Base-by-base conservation (phyloP, 1,139 yeast species). In the Casaregolazyma suthepensis region DNA sequence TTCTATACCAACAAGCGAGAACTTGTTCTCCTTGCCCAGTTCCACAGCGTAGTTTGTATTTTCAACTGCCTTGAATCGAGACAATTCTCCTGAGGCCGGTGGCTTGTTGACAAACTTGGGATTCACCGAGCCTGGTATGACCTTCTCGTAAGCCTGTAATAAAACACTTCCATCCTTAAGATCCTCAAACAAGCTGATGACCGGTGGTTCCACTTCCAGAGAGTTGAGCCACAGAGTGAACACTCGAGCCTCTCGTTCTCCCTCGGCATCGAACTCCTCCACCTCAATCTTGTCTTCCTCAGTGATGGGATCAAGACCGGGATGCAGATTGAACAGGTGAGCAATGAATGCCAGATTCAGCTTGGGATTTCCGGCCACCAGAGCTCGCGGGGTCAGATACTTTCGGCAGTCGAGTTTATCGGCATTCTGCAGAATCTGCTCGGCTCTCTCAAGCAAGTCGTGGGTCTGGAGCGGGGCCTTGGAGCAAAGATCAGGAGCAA, bases 211-310 rank as follows among this genome's bases (percentile, higher is more conserved):
- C 17, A 93, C 98, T 63, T 94, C 98, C 65, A 93, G 79, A 1
- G 97, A 89, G 72, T 93, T 93, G 67, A 93, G 81, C 99, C 99
- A 93, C 64, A 93, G 76, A 12, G 99, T 94, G 73, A 93, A 93
- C 4, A 93, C 99, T 69, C 99, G 83, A 1, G 99, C 99, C 75
- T 93, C 99, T 74, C 99, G 86, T 74, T 93, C 99, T 59, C 99
- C 99, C 74, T 94, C 99, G 17, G 99, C 99, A 69, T 93, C 99
- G 66, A 94, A 93, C 62, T 90, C 99, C 66, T 82, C 87, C 49
- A 74, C 69, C 69, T 86, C 93, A 63, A 91, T 87, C 65, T 83
- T 85, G 69, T 93, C 99, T 57, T 78, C 81, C 71, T 93, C 99
- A 66, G 89, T 95, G 61, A 93, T 81, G 58, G 99, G 98, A 58